Base-by-base conservation (phyloP, 2,329 filamentous ascomycete species). In the Diaporthe citriasiana region DNA sequence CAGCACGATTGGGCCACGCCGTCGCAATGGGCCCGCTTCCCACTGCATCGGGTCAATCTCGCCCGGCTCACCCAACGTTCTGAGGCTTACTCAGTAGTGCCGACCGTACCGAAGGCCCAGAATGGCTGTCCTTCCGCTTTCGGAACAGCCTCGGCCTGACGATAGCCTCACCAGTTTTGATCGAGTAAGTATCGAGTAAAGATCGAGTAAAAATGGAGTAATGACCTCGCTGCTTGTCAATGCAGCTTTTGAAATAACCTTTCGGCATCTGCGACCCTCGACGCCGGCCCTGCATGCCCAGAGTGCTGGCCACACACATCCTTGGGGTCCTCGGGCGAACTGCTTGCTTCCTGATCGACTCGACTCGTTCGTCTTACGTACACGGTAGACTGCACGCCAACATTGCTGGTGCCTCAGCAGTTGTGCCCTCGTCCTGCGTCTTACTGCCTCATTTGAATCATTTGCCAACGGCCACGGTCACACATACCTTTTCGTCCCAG, bases 171-270 rank as follows among this genome's bases (percentile, higher is more conserved):
- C n/a, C 72, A 65, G 33, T 74, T 74, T 70, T 65, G 65, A 70
- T 73, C 55, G 72, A 73, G 72, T 70, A 73, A 70, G 50, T n/a
- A 68, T 74, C 70, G 73, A 70, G 73, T 74, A 74, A 74, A 59
- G 25, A 69, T 73, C 56, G 70, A 57, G 70, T 74, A 74, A 74
- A 27, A 27, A 63, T 70, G 56, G 72, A 47, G 72, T 73, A 73
- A 73, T 73, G 42, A 40, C 1, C 55, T 38, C 60, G 3, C 63
- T 10, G 17, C 22, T 22, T 10, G 47, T 53, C 22, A 22, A 27
- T 68, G 70, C 38, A 38, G 22, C 35, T 56, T 30, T 53, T 51
- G 19, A 55, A 9, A 19, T 42, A 33, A 55, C 38, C 38, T 45
- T 68, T 57, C 40, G 50, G 55, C 59, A 42, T n/a, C 40, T 42